phyloP scores from a whole-genome alignment of 2,329 filamentous ascomycete species.

The Talaromyces atroroseus region DNA sequence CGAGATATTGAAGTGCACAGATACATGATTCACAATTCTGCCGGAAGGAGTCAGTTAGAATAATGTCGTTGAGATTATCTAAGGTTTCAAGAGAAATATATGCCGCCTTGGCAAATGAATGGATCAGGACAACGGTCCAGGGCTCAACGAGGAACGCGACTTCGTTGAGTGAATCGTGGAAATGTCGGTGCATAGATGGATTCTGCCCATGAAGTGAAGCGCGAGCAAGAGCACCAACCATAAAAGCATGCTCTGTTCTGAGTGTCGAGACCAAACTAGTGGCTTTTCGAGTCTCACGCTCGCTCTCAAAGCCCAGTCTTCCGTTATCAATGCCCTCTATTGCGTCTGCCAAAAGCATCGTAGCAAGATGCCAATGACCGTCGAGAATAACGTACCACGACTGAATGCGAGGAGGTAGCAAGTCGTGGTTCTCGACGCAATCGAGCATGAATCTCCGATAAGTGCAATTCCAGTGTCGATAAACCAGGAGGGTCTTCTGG shows the following conservation, averaged over 20 bases:
- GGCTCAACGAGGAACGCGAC: constrained; percentile 56
- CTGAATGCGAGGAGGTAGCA: constrained; percentile 50
- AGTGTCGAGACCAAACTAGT: constrained; percentile 37
- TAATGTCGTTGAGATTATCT: not conserved
- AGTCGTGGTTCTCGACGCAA: constrained; percentile 46
- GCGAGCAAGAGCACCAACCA: constrained; percentile 46
- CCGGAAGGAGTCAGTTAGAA: not conserved
- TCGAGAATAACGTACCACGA: constrained; percentile 57
- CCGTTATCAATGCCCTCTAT: constrained; percentile 48
- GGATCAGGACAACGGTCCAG: constrained; percentile 53
- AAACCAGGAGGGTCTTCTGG: constrained; percentile 44
- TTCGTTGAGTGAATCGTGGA: constrained; percentile 51
- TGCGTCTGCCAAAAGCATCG: constrained; percentile 51
- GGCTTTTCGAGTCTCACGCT: constrained; percentile 21
- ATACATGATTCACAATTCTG: constrained; percentile 46
- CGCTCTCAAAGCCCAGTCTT: constrained; percentile 18
- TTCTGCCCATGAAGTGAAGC: constrained; percentile 39
- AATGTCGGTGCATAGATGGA: constrained; percentile 32
- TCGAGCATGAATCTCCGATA: constrained; percentile 51
- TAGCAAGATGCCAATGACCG: constrained; percentile 55
- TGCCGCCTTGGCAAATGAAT: constrained; percentile 48
- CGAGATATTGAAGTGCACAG: constrained; percentile 50
- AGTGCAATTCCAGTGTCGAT: constrained; percentile 51
- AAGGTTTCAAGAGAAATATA: constrained; percentile 33
- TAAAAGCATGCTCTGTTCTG: constrained; percentile 40